Evolutionary conservation across 2,329 filamentous ascomycete genomes (phyloP).

Genomic region (Fusarium hostae): DNA sequence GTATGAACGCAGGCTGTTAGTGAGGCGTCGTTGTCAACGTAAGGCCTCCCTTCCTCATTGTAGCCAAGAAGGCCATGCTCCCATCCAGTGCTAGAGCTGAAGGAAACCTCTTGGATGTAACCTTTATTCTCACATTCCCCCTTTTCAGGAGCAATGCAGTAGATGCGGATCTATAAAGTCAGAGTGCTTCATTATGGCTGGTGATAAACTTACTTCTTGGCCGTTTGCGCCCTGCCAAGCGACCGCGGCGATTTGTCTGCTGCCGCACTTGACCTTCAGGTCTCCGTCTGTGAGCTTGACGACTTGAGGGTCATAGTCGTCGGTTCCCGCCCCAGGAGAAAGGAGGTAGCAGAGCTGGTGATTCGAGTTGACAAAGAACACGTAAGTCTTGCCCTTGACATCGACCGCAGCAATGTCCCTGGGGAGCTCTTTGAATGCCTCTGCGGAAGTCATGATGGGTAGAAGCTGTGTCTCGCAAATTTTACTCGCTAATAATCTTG

Average conservation of each 20-base stretch:
- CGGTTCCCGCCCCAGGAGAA: not conserved
- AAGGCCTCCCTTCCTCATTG: not conserved
- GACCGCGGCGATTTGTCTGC: not conserved
- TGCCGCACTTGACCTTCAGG: not conserved
- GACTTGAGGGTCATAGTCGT: not conserved
- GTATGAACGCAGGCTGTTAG: not conserved
- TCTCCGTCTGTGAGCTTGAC: not conserved
- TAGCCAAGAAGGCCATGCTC: not conserved
- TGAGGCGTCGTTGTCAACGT: not conserved
- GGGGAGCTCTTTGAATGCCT: not conserved
- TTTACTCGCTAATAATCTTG: not conserved
- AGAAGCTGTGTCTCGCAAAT: not conserved
- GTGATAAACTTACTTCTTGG: not conserved
- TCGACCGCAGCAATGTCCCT: not conserved
- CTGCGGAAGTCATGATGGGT: not conserved
- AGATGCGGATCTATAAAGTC: not conserved
- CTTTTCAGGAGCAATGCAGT: not conserved
- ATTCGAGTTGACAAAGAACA: not conserved
- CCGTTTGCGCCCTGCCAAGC: not conserved
- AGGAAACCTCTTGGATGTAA: not conserved
- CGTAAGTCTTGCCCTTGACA: not conserved
- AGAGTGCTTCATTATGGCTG: not conserved
- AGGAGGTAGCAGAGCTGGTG: not conserved
- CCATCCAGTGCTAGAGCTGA: not conserved
- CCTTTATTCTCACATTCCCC: not conserved